These are phyloP conservation scores for Quercus ilex DNA, from an alignment of 306 rosid genomes.

Conservation along the genomic window DNA sequence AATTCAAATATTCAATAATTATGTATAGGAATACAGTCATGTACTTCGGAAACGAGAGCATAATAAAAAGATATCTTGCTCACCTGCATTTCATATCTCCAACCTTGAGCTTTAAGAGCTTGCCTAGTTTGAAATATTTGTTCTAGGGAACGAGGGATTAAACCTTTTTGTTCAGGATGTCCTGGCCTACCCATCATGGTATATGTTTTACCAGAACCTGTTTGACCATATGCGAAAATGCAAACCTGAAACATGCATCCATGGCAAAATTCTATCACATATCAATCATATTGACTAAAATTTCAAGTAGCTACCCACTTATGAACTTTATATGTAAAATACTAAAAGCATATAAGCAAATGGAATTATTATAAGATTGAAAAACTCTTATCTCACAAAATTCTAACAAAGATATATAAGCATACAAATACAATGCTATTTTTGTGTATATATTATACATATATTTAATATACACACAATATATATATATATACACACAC, in stretches of 20 bases:
- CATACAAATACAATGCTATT: no score
- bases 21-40: not conserved
- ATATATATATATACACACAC: not conserved
- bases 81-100: slow-evolving; percentile 99
- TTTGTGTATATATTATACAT: not conserved
- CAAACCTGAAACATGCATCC: slow-evolving; percentile 68
- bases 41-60: not conserved
- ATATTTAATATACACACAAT: not conserved
- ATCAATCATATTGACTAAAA: not conserved
- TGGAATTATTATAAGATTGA: not conserved
- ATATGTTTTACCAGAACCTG: slow-evolving; percentile 98
- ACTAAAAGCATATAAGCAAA: not conserved
- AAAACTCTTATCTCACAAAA: not conserved
- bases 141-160: slow-evolving; percentile 90
- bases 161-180: slow-evolving; percentile 66
- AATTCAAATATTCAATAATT: slow-evolving; percentile 12
- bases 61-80: slow-evolving; percentile 6
- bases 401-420: not conserved
- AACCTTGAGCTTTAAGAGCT: slow-evolving; percentile 76
- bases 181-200: slow-evolving; percentile 99
- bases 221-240: slow-evolving; percentile 96
- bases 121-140: slow-evolving; percentile 89
- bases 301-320: not conserved
- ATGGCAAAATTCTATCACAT: not conserved
- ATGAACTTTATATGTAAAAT: not conserved